Evolutionary conservation across 768 basidiomycete species (phyloP).

Genomic region (Clavaria fumosa): DNA sequence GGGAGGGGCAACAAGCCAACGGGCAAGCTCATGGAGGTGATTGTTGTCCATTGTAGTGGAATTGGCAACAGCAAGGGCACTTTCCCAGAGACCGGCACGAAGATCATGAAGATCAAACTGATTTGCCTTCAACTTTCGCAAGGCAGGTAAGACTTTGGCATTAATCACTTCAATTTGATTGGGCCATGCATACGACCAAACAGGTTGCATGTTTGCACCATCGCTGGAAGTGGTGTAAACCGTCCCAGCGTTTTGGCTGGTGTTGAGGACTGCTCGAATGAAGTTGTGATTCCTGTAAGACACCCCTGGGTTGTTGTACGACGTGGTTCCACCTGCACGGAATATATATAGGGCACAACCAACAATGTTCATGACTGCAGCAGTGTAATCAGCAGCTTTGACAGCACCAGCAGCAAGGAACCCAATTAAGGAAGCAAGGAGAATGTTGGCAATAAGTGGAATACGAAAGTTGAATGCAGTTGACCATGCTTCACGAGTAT

Average conservation of each 20-base stretch:
- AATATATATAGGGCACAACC: constrained; percentile 1
- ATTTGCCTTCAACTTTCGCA: neutral
- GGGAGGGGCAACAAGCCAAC: neutral
- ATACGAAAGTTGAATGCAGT: constrained; percentile 1
- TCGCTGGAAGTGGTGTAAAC: neutral
- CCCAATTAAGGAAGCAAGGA: neutral
- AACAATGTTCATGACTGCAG: constrained; percentile 1
- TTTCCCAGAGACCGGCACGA: neutral
- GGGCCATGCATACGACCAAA: constrained; percentile 2
- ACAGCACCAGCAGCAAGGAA: constrained; percentile 1
- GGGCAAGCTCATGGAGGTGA: constrained; percentile 1
- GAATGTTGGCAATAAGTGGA: neutral
- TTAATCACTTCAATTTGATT: neutral
- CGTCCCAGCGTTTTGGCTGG: neutral
- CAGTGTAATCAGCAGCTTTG: constrained; percentile 1
- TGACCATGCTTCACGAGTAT: neutral
- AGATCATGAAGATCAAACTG: neutral
- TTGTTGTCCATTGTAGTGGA: constrained; percentile 1
- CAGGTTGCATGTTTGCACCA: neutral
- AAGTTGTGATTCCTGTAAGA: constrained; percentile 3
- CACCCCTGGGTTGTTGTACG: constrained; percentile 1
- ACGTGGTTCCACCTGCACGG: neutral
- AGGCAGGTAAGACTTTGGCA: neutral
- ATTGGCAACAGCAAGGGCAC: neutral
- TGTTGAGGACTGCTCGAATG: constrained; percentile 1